These are phyloP conservation scores for Fusarium haematococcum DNA, from an alignment of 2,329 filamentous ascomycete species.

Conservation along the genomic window DNA sequence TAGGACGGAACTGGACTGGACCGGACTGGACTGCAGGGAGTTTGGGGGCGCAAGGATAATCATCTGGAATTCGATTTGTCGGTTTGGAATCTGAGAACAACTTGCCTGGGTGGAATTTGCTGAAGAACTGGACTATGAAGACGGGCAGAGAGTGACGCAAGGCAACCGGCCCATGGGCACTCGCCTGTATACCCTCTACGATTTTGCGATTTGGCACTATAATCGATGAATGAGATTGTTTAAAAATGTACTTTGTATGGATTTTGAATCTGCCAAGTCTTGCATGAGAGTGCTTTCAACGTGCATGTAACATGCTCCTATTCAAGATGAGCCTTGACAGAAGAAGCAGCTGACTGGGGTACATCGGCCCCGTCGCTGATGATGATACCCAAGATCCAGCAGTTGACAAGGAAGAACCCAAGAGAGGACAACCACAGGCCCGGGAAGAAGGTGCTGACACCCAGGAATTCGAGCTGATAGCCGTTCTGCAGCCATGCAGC, in stretches of 20 bases:
- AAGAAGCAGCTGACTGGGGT: not conserved
- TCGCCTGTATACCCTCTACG: constrained; percentile 39
- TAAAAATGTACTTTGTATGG: not conserved
- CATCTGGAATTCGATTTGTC: constrained; percentile 29
- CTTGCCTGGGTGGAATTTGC: constrained; percentile 28
- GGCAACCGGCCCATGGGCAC: constrained; percentile 11
- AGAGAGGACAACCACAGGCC: constrained; percentile 83
- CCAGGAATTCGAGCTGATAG: constrained; percentile 83
- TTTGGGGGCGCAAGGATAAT: constrained; percentile 44
- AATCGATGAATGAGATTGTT: constrained; percentile 28
- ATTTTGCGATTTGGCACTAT: constrained; percentile 25
- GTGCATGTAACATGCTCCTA: constrained; percentile 5
- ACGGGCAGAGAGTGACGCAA: constrained; percentile 18
- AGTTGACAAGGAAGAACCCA: constrained; percentile 86
- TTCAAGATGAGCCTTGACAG: constrained; percentile 39
- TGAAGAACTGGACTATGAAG: constrained; percentile 25
- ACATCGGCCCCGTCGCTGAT: constrained; percentile 69
- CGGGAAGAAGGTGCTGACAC: constrained; percentile 84
- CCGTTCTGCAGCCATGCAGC: constrained; percentile 81
- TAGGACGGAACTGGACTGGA: constrained; percentile 7
- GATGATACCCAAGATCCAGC: constrained; percentile 86
- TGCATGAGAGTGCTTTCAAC: not conserved
- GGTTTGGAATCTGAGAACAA: constrained; percentile 25
- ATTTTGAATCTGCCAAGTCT: not conserved
- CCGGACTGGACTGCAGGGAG: constrained; percentile 30